These are phyloP conservation scores for Fusarium citri DNA, from an alignment of 2,329 filamentous ascomycete genomes.

Conservation along the genomic window DNA sequence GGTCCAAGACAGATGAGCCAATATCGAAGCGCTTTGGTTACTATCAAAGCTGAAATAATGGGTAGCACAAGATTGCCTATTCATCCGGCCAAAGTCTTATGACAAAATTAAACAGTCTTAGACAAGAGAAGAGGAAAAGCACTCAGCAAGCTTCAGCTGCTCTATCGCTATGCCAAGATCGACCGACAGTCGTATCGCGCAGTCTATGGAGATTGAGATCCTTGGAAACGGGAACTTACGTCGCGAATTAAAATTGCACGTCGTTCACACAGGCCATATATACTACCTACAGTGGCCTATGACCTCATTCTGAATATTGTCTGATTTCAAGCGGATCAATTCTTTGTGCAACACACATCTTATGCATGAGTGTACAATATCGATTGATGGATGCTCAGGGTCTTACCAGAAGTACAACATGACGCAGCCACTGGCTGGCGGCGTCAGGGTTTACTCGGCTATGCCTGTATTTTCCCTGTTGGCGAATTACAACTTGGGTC, in stretches of 20 bases:
- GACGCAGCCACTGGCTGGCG: constrained; percentile 9
- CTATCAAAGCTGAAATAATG: neutral
- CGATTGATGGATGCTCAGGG: constrained; percentile 3
- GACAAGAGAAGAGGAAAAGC: neutral
- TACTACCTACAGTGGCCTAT: neutral
- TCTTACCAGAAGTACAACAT: constrained; percentile 1
- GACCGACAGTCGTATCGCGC: neutral
- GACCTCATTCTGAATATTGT: constrained; percentile 4
- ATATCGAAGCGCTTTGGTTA: neutral
- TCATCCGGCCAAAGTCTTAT: neutral
- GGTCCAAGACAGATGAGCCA: neutral
- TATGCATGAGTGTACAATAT: neutral
- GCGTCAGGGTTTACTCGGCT: constrained; percentile 21
- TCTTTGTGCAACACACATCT: neutral
- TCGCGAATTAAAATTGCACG: neutral
- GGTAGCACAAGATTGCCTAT: neutral
- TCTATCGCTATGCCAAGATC: neutral
- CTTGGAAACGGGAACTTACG: neutral
- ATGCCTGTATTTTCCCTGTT: constrained; percentile 1
- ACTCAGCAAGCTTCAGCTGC: neutral
- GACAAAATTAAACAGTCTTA: neutral
- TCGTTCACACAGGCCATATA: neutral
- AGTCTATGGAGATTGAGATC: neutral
- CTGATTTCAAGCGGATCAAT: neutral
- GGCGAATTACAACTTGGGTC: constrained; percentile 6